Base-by-base conservation (phyloP, 73 alveolate genomes). In the Stentor coeruleus region DNA sequence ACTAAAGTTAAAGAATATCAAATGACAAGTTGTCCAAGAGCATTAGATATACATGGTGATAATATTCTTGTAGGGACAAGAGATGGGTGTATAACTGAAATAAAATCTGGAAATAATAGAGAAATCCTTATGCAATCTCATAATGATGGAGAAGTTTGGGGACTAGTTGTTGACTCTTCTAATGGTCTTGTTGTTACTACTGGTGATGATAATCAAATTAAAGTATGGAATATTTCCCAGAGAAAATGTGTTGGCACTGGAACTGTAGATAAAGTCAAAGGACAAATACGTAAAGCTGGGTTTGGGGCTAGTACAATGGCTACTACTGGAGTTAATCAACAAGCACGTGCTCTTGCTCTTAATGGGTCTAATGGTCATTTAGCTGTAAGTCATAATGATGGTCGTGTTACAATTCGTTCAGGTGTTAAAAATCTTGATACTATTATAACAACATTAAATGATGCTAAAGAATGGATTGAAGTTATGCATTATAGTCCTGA, bases 1-100 rank as follows among this genome's bases (percentile, higher is more conserved):
- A 38, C 26, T 20, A 39, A 20, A 20, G 6, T 75, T 1, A 35
- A 35, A 20, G 26, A 3, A 35, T 37, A 37, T 38, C 28, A 75
- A n/a, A 36, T 35, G 2, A 6, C 26, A 0, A 37, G 80, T 33
- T 85, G 86, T 38, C 82, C 93, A 81, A 92, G 98, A 81, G 96
- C 98, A 31, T 84, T 96, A 79, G 99, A 96, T 83, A 74, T 85
- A 58, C 59, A 86, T 38, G 90, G 84, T 74, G 91, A 91, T 42
- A 90, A 82, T 60, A 90, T 95, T 89, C 85, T 96, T 66, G 93
- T 86, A 15, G 99, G 99, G 20, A 20, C 20, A 49, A 49, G 72
- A n/a, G 15, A 49, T 49, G 66, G 66, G 20, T 6, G 20, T 6
- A 20, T 49, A 11, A 49, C 6, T 49, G 66, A 49, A 20, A 20